phyloP scores from a whole-genome alignment of 179 eudicot genomes.

The Carnegiea gigantea region DNA sequence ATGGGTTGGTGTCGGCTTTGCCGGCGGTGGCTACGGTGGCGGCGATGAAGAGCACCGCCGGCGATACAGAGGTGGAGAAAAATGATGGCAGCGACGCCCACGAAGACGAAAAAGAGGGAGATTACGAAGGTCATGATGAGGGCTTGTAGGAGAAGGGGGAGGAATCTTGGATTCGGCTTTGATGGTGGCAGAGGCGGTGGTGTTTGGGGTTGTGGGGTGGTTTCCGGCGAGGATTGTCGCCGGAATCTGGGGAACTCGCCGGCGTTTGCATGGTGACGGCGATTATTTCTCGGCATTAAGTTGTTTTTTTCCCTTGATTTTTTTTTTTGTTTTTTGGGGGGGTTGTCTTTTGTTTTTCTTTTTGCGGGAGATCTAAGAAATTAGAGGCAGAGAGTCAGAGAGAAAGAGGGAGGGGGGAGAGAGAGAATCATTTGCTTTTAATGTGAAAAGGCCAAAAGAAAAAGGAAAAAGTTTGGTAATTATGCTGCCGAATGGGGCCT shows the following conservation, averaged over 20 bases:
- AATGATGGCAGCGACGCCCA: constrained; percentile 55
- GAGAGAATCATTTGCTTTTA: not conserved
- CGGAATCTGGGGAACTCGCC: not conserved
- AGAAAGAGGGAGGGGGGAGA: not conserved
- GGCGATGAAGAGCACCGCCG: constrained; percentile 49
- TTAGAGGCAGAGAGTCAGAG: not conserved
- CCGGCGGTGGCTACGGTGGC: constrained; percentile 35
- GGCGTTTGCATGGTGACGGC: constrained; percentile 19
- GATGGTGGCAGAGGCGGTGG: not conserved
- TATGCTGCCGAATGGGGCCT: not conserved
- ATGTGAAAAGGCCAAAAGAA: not conserved
- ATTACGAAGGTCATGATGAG: constrained; percentile 55
- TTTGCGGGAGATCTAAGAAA: not conserved
- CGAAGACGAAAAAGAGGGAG: constrained; percentile 72
- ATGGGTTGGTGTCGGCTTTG: constrained; percentile 23
- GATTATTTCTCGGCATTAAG: constrained; percentile 38
- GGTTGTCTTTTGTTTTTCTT: not conserved
- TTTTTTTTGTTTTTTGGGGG: not conserved
- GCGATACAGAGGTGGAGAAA: constrained; percentile 62
- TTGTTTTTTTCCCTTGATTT: not conserved
- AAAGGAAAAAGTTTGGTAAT: no score
- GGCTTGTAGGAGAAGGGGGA: constrained; percentile 54
- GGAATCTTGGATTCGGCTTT: constrained; percentile 43
- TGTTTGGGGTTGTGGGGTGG: constrained; percentile 22
- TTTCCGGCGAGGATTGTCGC: constrained; percentile 18